phyloP scores from a whole-genome alignment of 140 eudicot genomes.

The Stevia rebaudiana region DNA sequence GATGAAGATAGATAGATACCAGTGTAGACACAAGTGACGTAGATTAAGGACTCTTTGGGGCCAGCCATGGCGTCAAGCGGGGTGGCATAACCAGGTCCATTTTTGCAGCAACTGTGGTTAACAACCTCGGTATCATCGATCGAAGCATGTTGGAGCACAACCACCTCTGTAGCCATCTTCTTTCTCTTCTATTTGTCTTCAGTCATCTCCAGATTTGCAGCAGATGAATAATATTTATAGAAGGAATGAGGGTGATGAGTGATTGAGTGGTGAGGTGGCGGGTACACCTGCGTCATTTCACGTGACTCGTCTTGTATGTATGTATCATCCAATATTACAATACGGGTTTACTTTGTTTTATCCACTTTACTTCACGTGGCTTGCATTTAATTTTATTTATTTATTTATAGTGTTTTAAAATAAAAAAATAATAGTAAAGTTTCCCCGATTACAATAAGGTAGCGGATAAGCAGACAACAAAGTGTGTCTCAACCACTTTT shows the following conservation, averaged over 20 bases:
- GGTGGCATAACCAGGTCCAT: conserved; percentile 88
- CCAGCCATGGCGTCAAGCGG: conserved; percentile 96
- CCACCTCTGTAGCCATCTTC: conserved; percentile 46
- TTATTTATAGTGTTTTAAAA: too few species aligned
- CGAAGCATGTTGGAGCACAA: conserved; percentile 34
- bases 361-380: too few species aligned
- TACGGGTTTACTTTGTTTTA: too few species aligned
- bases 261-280: conserved; percentile 14
- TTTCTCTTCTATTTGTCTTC: conserved; percentile 9
- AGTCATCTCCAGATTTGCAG: background rate
- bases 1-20: conserved; percentile 50
- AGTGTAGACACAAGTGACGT: conserved; percentile 80
- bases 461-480: too few species aligned
- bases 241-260: too few species aligned
- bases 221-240: too few species aligned
- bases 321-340: too few species aligned
- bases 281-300: conserved; percentile 6
- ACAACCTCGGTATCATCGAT: conserved; percentile 13
- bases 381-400: too few species aligned
- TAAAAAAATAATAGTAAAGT: too few species aligned
- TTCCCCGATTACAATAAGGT: too few species aligned
- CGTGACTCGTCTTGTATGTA: background rate
- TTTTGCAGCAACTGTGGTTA: conserved; percentile 47
- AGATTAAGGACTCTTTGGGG: conserved; percentile 68
- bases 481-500: too few species aligned